Percentiles rank a stretch among this genome's conserved stretches.
Conservation (phyloP, 2,329 filamentous ascomycete genomes). For the Ilyonectria destructans region DNA sequence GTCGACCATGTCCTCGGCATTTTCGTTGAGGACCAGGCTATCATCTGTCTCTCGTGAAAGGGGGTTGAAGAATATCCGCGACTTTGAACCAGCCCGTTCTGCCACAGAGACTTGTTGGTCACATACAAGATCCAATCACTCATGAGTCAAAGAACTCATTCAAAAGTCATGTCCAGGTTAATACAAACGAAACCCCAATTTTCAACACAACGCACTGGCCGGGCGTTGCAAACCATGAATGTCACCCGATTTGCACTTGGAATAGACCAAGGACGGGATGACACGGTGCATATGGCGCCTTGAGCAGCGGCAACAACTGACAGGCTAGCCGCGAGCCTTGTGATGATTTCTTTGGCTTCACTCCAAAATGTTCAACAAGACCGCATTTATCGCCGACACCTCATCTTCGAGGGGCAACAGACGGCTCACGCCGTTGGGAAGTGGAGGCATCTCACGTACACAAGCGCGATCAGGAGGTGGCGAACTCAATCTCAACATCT, state of each 20-base stretch:
- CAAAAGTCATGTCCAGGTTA: neutral
- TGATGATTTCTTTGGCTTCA: conserved; percentile 3
- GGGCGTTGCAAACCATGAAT: conserved; percentile 21
- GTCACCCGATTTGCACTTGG: conserved; percentile 22
- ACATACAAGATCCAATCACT: neutral
- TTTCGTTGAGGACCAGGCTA: conserved; percentile 1
- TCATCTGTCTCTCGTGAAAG: neutral
- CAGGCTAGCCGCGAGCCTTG: conserved; percentile 18
- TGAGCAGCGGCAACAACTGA: conserved; percentile 10
- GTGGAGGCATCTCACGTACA: conserved; percentile 21
- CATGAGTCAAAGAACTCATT: neutral
- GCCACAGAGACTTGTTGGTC: neutral
- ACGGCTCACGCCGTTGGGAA: conserved; percentile 8
- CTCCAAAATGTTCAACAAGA: conserved; percentile 17
- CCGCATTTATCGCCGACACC: conserved; percentile 36
- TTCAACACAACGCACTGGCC: conserved; percentile 24
- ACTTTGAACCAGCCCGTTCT: neutral
- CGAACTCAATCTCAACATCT: conserved; percentile 8
- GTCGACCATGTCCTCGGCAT: conserved; percentile 6
- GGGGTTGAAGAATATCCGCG: neutral
- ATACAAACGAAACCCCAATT: conserved; percentile 14
- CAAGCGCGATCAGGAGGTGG: neutral
- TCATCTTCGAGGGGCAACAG: conserved; percentile 8
- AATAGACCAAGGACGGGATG: conserved; percentile 16
- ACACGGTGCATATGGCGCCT: conserved; percentile 25